These are phyloP conservation scores for Ogataea trehaloabstinens DNA, from an alignment of 805 yeast genomes.

Conservation along the genomic window DNA sequence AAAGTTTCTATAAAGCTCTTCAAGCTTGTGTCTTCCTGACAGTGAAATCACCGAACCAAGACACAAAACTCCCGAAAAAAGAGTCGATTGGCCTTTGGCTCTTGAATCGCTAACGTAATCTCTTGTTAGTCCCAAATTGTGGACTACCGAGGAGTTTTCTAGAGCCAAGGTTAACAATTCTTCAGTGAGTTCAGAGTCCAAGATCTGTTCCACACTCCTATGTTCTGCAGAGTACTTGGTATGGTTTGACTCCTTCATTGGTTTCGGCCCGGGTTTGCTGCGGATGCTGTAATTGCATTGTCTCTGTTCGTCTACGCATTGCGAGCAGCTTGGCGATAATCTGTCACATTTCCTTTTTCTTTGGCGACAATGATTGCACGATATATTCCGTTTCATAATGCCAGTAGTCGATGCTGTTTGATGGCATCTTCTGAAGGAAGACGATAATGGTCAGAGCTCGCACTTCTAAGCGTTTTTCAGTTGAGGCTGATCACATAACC, in stretches of 20 bases:
- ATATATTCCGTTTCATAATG: too few species aligned
- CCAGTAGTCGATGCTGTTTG: too few species aligned
- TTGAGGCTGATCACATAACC: too few species aligned
- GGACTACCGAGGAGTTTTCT: neutral
- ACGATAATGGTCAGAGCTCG: too few species aligned
- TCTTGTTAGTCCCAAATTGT: neutral
- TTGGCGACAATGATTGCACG: neutral
- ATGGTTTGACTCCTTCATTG: neutral
- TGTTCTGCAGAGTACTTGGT: neutral
- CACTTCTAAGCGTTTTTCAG: too few species aligned
- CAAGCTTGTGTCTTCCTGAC: neutral
- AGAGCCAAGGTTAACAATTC: neutral
- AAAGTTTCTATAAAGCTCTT: neutral
- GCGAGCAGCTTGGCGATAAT: neutral
- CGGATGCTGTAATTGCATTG: neutral
- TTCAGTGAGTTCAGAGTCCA: neutral
- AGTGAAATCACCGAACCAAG: neutral
- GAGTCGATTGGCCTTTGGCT: neutral
- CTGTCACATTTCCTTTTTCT: neutral
- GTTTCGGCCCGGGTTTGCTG: neutral
- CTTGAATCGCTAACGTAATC: neutral
- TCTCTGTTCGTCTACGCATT: neutral
- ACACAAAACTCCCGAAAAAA: neutral
- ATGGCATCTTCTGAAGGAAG: too few species aligned
- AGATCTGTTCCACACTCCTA: neutral